A percentile compares a stretch with the other conserved stretches of the same genome.
Evolutionary conservation across 352 stramenopile species (phyloP).

Genomic region (Pythium dissimile): DNA sequence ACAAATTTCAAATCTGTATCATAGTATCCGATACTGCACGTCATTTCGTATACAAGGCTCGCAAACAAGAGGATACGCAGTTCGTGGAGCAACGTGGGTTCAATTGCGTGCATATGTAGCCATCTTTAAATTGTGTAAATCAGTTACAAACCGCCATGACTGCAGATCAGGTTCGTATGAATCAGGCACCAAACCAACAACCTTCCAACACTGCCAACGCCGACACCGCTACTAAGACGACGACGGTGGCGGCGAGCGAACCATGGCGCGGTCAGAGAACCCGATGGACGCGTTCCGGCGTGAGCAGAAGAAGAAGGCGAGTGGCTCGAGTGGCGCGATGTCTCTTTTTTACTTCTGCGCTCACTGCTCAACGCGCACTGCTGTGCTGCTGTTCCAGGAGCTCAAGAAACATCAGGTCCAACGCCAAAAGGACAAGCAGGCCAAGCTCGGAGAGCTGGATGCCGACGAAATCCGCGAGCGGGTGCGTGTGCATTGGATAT

Average conservation of each 20-base stretch:
- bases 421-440: slow-evolving; percentile 54
- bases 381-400: no score
- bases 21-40: no score
- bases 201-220: neutral
- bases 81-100: no score
- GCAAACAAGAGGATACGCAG: no score
- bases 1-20: no score
- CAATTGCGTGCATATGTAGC: no score
- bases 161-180: no score
- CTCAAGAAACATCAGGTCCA: slow-evolving; percentile 72
- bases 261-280: slow-evolving; percentile 62
- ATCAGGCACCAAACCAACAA: neutral
- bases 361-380: neutral
- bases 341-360: neutral
- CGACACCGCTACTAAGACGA: no score
- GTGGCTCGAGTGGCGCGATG: neutral
- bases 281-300: slow-evolving; percentile 70
- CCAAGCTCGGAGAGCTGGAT: slow-evolving; percentile 60
- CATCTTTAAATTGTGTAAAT: no score
- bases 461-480: slow-evolving; percentile 45
- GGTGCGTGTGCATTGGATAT: slow-evolving; percentile 6
- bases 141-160: no score
- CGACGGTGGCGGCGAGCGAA: neutral
- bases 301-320: slow-evolving; percentile 80
- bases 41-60: no score